A percentile compares a stretch with the other conserved stretches of the same genome.
These are phyloP conservation scores for Diplosphaera chodatii DNA, from an alignment of 139 green algal genomes.

Conservation along the genomic window DNA sequence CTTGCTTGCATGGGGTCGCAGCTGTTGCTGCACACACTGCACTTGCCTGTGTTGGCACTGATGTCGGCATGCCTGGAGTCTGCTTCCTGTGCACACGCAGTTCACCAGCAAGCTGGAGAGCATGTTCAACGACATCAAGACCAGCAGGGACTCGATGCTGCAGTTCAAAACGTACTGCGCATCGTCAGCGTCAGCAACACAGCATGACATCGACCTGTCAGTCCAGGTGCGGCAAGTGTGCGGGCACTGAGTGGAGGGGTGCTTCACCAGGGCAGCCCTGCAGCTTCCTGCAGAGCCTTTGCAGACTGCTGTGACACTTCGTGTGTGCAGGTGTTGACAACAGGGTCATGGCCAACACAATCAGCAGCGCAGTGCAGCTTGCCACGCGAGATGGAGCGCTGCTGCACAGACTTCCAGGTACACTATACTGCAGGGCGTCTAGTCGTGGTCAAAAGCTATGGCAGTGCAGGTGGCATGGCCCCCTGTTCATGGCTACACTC, in stretches of 20 bases:
- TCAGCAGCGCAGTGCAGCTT: constrained; percentile 66
- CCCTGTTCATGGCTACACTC: too few species aligned
- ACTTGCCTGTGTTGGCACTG: too few species aligned
- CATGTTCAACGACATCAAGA: constrained; percentile 99
- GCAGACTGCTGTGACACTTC: too few species aligned
- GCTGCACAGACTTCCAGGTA: constrained; percentile 64
- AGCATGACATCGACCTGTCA: constrained; percentile 65
- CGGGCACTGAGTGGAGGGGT: too few species aligned
- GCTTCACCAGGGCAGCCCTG: too few species aligned
- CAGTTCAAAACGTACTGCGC: constrained; percentile 57
- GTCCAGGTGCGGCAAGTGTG: constrained; percentile 75
- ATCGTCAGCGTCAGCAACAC: background rate
- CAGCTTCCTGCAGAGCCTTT: too few species aligned
- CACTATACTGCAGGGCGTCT: too few species aligned
- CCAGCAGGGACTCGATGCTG: constrained; percentile 73
- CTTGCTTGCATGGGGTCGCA: too few species aligned
- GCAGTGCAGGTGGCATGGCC: too few species aligned
- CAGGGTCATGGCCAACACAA: constrained; percentile 86
- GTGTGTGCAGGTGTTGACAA: constrained; percentile 83
- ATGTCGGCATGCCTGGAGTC: too few species aligned
- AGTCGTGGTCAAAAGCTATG: too few species aligned
- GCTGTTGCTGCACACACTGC: too few species aligned
- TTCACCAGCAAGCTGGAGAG: constrained; percentile 97
- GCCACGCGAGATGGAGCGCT: constrained; percentile 70
- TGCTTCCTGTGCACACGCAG: constrained; percentile 27